Base-by-base conservation (phyloP, 1,284 basidiomycete species). In the Ceratobasidium sp. region DNA sequence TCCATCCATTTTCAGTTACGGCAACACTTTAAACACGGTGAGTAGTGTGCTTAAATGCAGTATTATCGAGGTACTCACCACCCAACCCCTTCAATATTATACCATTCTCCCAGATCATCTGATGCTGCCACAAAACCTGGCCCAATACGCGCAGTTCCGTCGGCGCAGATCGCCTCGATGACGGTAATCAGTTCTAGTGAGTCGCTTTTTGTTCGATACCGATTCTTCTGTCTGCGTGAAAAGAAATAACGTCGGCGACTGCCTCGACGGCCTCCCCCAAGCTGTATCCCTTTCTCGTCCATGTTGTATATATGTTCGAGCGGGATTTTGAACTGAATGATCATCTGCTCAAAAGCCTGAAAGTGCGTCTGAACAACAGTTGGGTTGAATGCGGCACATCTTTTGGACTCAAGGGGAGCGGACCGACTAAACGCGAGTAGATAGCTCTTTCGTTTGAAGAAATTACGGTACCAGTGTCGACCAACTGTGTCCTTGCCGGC, bases 211-310 rank as follows among this genome's bases (percentile, higher is more conserved):
- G 80, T 12, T 67, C 80, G 80, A 73, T 82, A 82, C 2, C 56
- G 50, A 13, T 17, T 2, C n/a, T 73, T 78, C 0, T 68, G 7
- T 10, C 65, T 28, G 12, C 67, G 62, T 10, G 67, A 48, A n/a
- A 83, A 66, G 62, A 83, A 81, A 50, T 77, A 82, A 61, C 83
- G 82, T 12, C 46, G 20, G 13, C 62, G 70, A 0, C 64, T 71
- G 7, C 28, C 20, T 48, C 81, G 81, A 7, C 81, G 64, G 1
- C 83, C 81, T 38, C 83, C 82, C 17, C 84, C 84, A 15, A 78
- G 7, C 76, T 84, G 82, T 57, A 81, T 52, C 1, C 81, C 83
- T 59, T 83, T 83, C 78, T 85, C 82, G 77, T 84, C 82, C 79
- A 80, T 79, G 66, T 82, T 82, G 56, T 79, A 80, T 20, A 80